A percentile compares a stretch with the other conserved stretches of the same genome.
Evolutionary conservation across 2,329 filamentous ascomycete species (phyloP).

Genomic region (Pyrenochaeta sp.): DNA sequence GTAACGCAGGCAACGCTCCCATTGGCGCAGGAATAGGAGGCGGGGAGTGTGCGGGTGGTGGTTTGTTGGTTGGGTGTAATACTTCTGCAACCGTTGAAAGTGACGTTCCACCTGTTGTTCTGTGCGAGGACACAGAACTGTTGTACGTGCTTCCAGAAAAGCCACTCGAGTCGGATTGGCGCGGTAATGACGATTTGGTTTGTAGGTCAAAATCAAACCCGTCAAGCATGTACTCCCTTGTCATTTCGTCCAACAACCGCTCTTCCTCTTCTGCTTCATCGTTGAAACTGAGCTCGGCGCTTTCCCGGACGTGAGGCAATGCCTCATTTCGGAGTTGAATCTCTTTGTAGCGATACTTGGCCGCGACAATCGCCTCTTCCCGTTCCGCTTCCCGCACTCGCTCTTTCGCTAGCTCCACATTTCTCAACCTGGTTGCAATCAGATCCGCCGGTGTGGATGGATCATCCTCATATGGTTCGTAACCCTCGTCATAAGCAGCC

Average conservation of each 20-base stretch:
- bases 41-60: constrained; percentile 36
- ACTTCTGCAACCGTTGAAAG: constrained; percentile 78
- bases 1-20: constrained; percentile 41
- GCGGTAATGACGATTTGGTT: constrained; percentile 72
- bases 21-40: constrained; percentile 40
- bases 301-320: constrained; percentile 49
- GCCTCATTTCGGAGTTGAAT: constrained; percentile 57
- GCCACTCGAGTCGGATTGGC: constrained; percentile 83
- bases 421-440: constrained; percentile 56
- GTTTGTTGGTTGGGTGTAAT: constrained; percentile 51
- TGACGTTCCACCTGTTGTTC: constrained; percentile 71
- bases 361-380: constrained; percentile 70
- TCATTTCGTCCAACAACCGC: constrained; percentile 81
- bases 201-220: constrained; percentile 80
- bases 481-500: constrained; percentile 91
- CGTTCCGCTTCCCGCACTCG: constrained; percentile 76
- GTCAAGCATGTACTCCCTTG: constrained; percentile 80
- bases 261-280: constrained; percentile 60
- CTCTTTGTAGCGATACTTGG: constrained; percentile 66
- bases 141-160: constrained; percentile 82
- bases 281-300: constrained; percentile 43
- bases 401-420: constrained; percentile 79
- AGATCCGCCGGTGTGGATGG: constrained; percentile 35
- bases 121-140: constrained; percentile 78
- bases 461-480: constrained; percentile 71